These are phyloP conservation scores for Dactylellina leptospora DNA, from an alignment of 2,329 filamentous ascomycete genomes.

Conservation along the genomic window DNA sequence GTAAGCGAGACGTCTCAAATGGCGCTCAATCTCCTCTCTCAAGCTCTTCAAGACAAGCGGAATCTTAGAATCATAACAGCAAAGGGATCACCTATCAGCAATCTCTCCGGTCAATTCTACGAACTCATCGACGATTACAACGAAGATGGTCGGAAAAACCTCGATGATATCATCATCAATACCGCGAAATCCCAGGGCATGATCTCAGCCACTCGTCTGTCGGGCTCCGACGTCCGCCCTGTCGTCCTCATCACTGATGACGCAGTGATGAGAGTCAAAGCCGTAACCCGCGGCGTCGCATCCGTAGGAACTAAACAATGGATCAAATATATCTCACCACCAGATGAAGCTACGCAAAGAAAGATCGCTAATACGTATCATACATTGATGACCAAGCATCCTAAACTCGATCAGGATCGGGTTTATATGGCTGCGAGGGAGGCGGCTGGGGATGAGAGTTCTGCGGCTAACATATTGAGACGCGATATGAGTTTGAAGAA, in stretches of 20 bases:
- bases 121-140: conserved; percentile 56
- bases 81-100: conserved; percentile 55
- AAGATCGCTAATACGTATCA: conserved; percentile 37
- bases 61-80: conserved; percentile 57
- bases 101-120: conserved; percentile 52
- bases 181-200: conserved; percentile 54
- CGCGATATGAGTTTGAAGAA: conserved; percentile 38
- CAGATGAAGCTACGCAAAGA: conserved; percentile 32
- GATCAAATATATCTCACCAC: conserved; percentile 37
- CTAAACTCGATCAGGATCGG: conserved; percentile 27
- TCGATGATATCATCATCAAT: conserved; percentile 57
- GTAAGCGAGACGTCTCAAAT: conserved; percentile 54
- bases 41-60: conserved; percentile 54
- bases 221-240: conserved; percentile 40
- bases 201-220: conserved; percentile 12
- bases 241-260: conserved; percentile 58
- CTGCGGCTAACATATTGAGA: conserved; percentile 25
- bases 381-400: conserved; percentile 27
- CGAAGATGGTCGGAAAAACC: conserved; percentile 54
- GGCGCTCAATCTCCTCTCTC: conserved; percentile 54
- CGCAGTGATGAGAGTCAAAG: conserved; percentile 57
- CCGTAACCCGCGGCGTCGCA: conserved; percentile 55
- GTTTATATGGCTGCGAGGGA: conserved; percentile 31
- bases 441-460: conserved; percentile 30
- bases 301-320: conserved; percentile 53